Evolutionary conservation across 257 asterid genomes (phyloP), one percentile per base, ranked within the genome.

Genomic region (Solanum phureja): DNA sequence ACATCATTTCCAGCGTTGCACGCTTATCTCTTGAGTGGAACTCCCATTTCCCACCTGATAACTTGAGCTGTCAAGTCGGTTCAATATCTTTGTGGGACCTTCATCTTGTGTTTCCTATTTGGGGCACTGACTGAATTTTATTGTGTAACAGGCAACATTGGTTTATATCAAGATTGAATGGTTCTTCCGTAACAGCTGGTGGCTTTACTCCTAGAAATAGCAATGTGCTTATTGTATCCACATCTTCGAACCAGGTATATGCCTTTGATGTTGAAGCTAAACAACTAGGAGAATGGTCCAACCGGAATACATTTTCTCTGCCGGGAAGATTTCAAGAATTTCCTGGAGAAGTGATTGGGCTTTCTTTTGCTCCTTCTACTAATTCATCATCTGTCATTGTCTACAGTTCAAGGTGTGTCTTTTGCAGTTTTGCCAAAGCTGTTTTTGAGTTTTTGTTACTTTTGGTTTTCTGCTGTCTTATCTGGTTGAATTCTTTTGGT

Each of bases 261-360:
- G 98, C 98, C 62, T 91, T 97, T 60, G 99, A 97, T 88, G 99
- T 97, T 89, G 99, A 97, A 89, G 96, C 99, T 73, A 96, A 97
- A 83, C 94, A 95, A 88, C 87, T 97, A 90, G 98, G 99, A 60
- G 98, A 96, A 88, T 97, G 99, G 99, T 97, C 99, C 87, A 91
- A 83, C 91, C 89, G 87, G 64, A 92, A 95, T 81, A 93, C 99
- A 3, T 94, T 91, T 86, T 92, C 95, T 74, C 93, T 97, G 88
- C 99, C 99, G 21, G 93, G 91, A 91, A 93, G 95, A 89, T 97
- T 93, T 87, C 99, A 93, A 90, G 99, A 97, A 89, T 96, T 97
- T 93, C 99, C 99, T 72, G 99, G 99, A 77, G 99, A 95, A 92
- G 99, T 97, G 64, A 95, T 94, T 56, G 99, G 99, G 77, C 95